Base-by-base conservation (phyloP, 306 rosid species). In the Vigna nakashimae region DNA sequence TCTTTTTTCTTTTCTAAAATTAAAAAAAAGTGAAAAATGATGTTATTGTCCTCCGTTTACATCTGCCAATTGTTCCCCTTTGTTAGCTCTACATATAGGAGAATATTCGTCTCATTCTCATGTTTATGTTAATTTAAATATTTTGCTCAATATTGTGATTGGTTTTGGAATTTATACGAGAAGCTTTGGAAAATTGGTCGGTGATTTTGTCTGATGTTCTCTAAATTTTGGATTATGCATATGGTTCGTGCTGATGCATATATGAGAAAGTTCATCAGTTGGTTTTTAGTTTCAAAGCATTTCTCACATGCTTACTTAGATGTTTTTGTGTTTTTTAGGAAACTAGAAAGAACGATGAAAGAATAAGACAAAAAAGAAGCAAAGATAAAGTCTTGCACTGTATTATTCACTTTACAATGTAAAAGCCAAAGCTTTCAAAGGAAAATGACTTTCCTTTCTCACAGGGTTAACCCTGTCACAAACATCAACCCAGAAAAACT, bases 221-320 rank as follows among this genome's bases (percentile, higher is more conserved):
- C 50, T 13, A 12, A 66, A 10, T 46, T 45, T 59, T 20, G 42
- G 42, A 1, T 38, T 6, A 38, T 38, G 66, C 48, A 75, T 30
- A 73, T 60, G 66, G 58, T 69, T 50, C 18, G 40, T 50, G 67
- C 56, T 30, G 52, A 42, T 63, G 24, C 69, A 43, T 69, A 14
- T 43, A 34, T 70, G 17, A 57, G 63, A 9, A 65, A 59, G 63
- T 71, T 71, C 48, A 43, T 76, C 43, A n/a, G 81, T 76, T 24
- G 78, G 55, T 67, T 81, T 67, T 81, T 74, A 59, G 68, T 13
- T 42, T 7, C 38, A 4, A 34, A 34, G 6, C 38, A 34, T 34
- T 30, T 4, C 6, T 34, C 45, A 59, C 38, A 11, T 58, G 56
- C 12, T 43, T 38, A n/a, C 15, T 49, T 24, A 24, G 38, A 24